phyloP scores from a whole-genome alignment of 1,139 yeast species.

The Sporopachydermia cereana region DNA sequence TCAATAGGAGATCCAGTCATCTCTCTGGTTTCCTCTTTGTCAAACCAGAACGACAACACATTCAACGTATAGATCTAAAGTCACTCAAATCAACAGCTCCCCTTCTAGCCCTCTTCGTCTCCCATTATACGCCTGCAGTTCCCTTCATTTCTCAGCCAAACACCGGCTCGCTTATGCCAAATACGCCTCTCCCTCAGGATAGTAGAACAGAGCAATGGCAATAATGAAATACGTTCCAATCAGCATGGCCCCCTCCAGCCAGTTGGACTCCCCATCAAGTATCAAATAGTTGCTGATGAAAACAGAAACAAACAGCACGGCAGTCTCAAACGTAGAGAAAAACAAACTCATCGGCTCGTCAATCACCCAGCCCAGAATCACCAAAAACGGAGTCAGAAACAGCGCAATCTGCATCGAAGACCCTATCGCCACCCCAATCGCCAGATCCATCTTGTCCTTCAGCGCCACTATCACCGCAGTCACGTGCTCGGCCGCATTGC shows the following conservation, averaged over 20 bases:
- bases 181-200: slow-evolving; percentile 37
- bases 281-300: slow-evolving; percentile 79
- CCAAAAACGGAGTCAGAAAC: slow-evolving; percentile 92
- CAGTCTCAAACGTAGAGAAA: slow-evolving; percentile 89
- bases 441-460: slow-evolving; percentile 95
- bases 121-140: too few species aligned
- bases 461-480: slow-evolving; percentile 91
- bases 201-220: slow-evolving; percentile 79
- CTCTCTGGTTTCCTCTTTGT: too few species aligned
- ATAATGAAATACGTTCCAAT: slow-evolving; percentile 75
- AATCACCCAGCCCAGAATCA: slow-evolving; percentile 80
- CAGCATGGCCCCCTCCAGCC: slow-evolving; percentile 94
- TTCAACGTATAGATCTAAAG: too few species aligned
- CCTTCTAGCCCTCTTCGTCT: too few species aligned
- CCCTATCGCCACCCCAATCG: slow-evolving; percentile 96
- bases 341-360: slow-evolving; percentile 88
- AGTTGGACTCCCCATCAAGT: slow-evolving; percentile 88
- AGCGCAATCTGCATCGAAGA: slow-evolving; percentile 90
- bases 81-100: too few species aligned
- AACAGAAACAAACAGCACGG: slow-evolving; percentile 77
- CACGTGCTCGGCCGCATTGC: slow-evolving; percentile 97
- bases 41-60: too few species aligned
- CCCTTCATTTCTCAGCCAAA: too few species aligned
- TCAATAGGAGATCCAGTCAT: too few species aligned
- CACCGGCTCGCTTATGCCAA: too few species aligned